Evolutionary conservation across 75 land plant genomes (phyloP).

Genomic region (Azolla pinnata): DNA sequence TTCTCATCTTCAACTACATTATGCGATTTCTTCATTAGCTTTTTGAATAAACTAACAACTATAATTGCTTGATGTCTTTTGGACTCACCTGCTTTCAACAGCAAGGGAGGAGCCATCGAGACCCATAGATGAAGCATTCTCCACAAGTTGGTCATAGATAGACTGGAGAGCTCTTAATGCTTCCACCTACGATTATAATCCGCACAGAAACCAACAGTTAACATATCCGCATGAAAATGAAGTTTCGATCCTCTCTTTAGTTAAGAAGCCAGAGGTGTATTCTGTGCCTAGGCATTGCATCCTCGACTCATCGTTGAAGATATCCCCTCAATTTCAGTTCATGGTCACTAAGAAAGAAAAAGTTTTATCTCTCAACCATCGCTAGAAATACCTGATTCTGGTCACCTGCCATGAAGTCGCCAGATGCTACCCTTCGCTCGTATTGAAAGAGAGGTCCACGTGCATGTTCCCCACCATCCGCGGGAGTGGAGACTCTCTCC

Average conservation of each 20-base stretch:
- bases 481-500: too few species aligned
- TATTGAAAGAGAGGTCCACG: slow-evolving; percentile 85
- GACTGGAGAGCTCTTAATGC: slow-evolving; percentile 62
- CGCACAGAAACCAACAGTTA: not conserved
- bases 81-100: too few species aligned
- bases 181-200: slow-evolving; percentile 31
- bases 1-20: too few species aligned
- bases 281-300: not conserved
- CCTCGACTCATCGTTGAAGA: not conserved
- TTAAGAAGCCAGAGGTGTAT: not conserved
- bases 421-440: slow-evolving; percentile 68
- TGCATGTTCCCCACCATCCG: too few species aligned
- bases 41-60: too few species aligned
- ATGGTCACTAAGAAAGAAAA: not conserved
- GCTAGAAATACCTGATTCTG: slow-evolving; percentile 45
- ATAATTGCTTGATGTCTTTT: too few species aligned
- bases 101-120: too few species aligned
- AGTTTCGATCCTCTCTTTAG: not conserved
- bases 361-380: not conserved
- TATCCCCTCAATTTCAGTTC: not conserved
- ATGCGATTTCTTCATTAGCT: too few species aligned
- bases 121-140: slow-evolving; percentile 40
- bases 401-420: slow-evolving; percentile 79
- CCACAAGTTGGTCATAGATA: slow-evolving; percentile 70
- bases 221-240: not conserved